Percentiles rank a stretch among this genome's conserved stretches.
Conservation (phyloP, 164 flowering plant genomes). For the Vitis vinifera region ASM3070453v1 NC_081822.1:33991001-33991500, state of each 20-base stretch:
- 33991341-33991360: constrained; percentile 86
- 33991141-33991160: constrained; percentile 38
- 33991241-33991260: constrained; percentile 84
- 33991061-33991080: neutral
- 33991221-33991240: constrained; percentile 92
- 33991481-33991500: neutral
- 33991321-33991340: constrained; percentile 16
- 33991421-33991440: neutral
- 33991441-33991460: neutral
- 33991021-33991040: neutral
- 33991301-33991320: neutral
- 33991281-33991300: neutral
- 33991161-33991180: constrained; percentile 91
- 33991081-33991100: neutral
- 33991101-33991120: neutral
- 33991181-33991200: constrained; percentile 64
- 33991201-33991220: constrained; percentile 93
- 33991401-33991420: constrained; percentile 52
- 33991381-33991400: constrained; percentile 41
- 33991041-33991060: too few relatives aligned
- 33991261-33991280: neutral
- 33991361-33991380: constrained; percentile 70
- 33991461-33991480: constrained; percentile 1
- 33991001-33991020: constrained; percentile 72
- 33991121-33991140: too few relatives aligned